These are phyloP conservation scores for Plectosphaerella cucumerina DNA, from an alignment of 2,329 filamentous ascomycete species.

Conservation along the genomic window DNA sequence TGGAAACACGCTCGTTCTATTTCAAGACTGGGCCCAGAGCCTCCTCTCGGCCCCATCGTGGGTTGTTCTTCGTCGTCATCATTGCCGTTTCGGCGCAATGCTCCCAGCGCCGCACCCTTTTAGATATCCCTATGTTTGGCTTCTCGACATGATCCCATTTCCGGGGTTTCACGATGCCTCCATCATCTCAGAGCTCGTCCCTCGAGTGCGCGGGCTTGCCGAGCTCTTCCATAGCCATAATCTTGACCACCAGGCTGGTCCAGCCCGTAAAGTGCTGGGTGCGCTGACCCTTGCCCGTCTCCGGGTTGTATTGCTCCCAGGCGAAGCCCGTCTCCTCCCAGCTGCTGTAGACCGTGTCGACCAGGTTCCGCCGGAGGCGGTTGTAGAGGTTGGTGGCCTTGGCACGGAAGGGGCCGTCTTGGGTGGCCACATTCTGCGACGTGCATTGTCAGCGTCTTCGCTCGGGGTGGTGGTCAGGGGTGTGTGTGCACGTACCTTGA, in stretches of 20 bases:
- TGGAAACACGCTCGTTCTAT: no score
- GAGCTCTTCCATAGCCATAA: slow-evolving; percentile 89
- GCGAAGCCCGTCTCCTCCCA: slow-evolving; percentile 94
- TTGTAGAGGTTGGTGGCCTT: slow-evolving; percentile 72
- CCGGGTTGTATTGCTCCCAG: slow-evolving; percentile 97
- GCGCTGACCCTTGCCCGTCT: slow-evolving; percentile 87
- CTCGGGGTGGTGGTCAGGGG: neutral
- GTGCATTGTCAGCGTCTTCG: neutral
- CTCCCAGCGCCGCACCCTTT: no score
- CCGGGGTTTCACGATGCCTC: neutral
- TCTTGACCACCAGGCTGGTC: slow-evolving; percentile 97
- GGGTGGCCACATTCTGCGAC: slow-evolving; percentile 57
- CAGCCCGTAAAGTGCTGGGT: slow-evolving; percentile 98
- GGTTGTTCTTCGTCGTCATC: no score
- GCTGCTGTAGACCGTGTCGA: slow-evolving; percentile 80
- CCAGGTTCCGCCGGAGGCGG: slow-evolving; percentile 74
- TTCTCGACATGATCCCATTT: neutral
- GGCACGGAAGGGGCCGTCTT: slow-evolving; percentile 62
- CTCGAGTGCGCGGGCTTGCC: slow-evolving; percentile 23
- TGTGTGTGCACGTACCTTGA: slow-evolving; percentile 63
- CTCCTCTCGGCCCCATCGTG: no score
- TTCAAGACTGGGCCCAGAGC: no score
- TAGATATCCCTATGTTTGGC: no score
- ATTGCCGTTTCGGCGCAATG: no score
- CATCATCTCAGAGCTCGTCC: slow-evolving; percentile 44